Evolutionary conservation across 495 filamentous ascomycete genomes (phyloP).

Genomic region (Xylaria sp.): DNA sequence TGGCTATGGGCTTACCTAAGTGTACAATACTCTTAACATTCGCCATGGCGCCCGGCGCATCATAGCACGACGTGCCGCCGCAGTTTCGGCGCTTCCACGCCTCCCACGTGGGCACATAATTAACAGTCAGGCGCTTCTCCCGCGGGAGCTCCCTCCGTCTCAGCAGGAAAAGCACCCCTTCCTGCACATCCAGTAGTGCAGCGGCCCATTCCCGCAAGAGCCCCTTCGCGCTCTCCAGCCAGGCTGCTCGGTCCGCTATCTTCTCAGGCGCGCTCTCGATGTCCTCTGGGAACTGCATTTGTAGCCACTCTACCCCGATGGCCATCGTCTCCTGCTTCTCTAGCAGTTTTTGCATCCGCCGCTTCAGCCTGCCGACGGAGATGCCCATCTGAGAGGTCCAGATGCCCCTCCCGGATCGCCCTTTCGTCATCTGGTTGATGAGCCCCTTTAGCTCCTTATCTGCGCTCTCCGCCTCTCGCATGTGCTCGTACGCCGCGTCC

Average conservation of each 20-base stretch:
- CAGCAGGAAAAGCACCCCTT: constrained; percentile 18
- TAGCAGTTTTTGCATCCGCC: background rate
- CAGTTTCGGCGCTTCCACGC: constrained; percentile 34
- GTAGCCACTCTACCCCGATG: background rate
- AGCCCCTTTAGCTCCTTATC: background rate
- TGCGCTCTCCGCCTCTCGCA: background rate
- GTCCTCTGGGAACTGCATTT: background rate
- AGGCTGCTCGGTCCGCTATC: background rate
- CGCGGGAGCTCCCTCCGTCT: constrained; percentile 16
- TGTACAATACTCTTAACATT: background rate
- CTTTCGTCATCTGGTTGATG: background rate
- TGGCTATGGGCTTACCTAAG: background rate
- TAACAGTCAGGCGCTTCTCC: background rate
- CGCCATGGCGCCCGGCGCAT: background rate
- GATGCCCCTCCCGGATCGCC: background rate
- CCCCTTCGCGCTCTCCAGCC: background rate
- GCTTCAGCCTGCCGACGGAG: background rate
- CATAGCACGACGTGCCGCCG: constrained; percentile 32
- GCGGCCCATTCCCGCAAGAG: constrained; percentile 16
- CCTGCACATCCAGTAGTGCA: constrained; percentile 3
- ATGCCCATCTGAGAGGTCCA: background rate
- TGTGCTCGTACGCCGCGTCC: background rate
- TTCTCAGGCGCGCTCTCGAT: background rate
- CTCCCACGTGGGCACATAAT: constrained; percentile 20
- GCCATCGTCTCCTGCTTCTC: background rate